Conservation (phyloP, 495 filamentous ascomycete species). For the Aspergillus bridgeri region DNA sequence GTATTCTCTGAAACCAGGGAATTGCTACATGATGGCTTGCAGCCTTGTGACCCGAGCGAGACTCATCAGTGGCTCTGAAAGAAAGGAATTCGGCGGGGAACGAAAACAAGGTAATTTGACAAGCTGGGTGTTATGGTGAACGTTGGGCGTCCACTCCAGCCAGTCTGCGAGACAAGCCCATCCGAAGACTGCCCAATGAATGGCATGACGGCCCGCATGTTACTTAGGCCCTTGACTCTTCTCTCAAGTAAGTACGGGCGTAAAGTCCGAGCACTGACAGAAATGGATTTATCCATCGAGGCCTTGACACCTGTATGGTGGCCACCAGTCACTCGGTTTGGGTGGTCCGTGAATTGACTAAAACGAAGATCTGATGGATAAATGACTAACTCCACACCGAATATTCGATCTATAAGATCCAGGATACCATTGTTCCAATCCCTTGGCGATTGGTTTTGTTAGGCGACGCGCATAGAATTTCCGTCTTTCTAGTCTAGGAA, state of each 20-base stretch:
- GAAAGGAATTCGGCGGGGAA: background rate
- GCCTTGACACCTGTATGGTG: constrained; percentile 2
- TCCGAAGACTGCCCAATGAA: background rate
- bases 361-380: constrained; percentile 12
- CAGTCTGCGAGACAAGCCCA: background rate
- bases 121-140: background rate
- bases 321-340: background rate
- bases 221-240: no score
- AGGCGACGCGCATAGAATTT: constrained; percentile 3
- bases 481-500: background rate
- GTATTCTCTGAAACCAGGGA: background rate
- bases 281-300: constrained; percentile 15
- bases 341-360: constrained; percentile 13
- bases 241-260: background rate
- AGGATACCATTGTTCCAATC: background rate
- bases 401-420: constrained; percentile 15
- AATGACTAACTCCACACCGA: constrained; percentile 18
- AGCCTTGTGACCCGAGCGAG: background rate
- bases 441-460: background rate
- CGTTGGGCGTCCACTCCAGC: background rate
- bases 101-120: background rate
- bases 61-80: background rate
- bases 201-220: background rate
- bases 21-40: constrained; percentile 3
- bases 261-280: constrained; percentile 12